Conservation (phyloP, 2,329 filamentous ascomycete genomes). For the Tothia fuscella region DNA sequence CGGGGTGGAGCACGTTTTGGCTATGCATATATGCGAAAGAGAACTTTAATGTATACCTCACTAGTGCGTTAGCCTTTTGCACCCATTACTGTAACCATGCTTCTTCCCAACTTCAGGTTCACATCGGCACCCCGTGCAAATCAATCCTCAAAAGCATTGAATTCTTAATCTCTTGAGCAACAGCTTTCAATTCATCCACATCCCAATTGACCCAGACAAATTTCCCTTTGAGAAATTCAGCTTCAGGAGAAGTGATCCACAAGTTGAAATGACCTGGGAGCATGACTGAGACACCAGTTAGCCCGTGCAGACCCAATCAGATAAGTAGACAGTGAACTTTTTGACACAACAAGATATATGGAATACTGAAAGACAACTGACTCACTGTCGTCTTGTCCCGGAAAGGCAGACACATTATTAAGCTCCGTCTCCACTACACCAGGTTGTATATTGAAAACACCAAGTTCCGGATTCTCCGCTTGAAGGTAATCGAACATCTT, state of each 20-base stretch:
- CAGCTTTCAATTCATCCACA: constrained; percentile 20
- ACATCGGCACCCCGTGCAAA: too few species aligned
- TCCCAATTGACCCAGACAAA: constrained; percentile 21
- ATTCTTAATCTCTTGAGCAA: constrained; percentile 13
- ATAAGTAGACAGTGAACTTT: too few species aligned
- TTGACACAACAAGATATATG: too few species aligned
- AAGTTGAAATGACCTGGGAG: constrained; percentile 21
- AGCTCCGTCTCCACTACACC: constrained; percentile 26
- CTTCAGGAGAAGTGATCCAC: constrained; percentile 22
- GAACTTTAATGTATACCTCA: too few species aligned
- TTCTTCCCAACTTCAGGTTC: too few species aligned
- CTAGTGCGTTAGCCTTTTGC: too few species aligned
- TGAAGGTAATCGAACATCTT: constrained; percentile 22
- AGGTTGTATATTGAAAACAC: constrained; percentile 22
- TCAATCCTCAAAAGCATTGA: too few species aligned
- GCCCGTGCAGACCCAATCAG: too few species aligned
- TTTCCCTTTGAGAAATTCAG: constrained; percentile 13
- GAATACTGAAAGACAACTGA: too few species aligned
- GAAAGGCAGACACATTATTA: constrained; percentile 10
- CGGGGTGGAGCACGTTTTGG: too few species aligned
- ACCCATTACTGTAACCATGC: too few species aligned
- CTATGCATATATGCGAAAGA: too few species aligned
- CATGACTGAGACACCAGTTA: constrained; percentile 10
- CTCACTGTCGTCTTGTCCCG: constrained; percentile 21
- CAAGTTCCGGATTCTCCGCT: constrained; percentile 23